Conservation (phyloP, 2,329 filamentous ascomycete genomes). For the Sarocladium strictum region DNA sequence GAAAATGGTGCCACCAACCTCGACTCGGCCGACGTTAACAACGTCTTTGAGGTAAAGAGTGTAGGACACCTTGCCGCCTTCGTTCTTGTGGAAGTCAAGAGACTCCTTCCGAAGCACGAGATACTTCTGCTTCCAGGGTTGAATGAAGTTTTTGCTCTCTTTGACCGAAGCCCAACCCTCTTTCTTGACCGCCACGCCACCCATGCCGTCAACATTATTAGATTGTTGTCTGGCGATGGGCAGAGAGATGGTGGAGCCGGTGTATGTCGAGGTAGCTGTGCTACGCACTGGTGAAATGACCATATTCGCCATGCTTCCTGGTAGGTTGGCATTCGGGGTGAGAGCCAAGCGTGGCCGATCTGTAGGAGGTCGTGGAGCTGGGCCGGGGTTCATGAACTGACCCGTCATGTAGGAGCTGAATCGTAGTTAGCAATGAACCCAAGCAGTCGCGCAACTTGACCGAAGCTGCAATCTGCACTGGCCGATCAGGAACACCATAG, state of each 20-base stretch:
- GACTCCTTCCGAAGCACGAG: conserved; percentile 88
- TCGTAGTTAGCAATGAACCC: background rate
- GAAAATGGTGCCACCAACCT: conserved; percentile 86
- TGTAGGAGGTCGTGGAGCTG: conserved; percentile 82
- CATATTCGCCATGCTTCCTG: conserved; percentile 75
- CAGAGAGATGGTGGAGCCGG: conserved; percentile 66
- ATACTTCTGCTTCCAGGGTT: conserved; percentile 84
- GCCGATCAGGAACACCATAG: too few species aligned
- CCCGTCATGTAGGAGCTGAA: conserved; percentile 41
- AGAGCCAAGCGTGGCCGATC: conserved; percentile 78
- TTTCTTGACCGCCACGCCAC: conserved; percentile 69
- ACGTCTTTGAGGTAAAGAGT: conserved; percentile 83
- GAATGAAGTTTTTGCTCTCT: conserved; percentile 82
- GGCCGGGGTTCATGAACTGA: conserved; percentile 94
- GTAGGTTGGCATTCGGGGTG: conserved; percentile 68
- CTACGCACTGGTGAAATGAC: conserved; percentile 65
- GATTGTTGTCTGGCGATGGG: conserved; percentile 60
- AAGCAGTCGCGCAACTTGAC: background rate
- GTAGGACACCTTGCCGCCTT: conserved; percentile 81
- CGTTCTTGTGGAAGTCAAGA: conserved; percentile 89
- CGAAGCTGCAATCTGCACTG: too few species aligned
- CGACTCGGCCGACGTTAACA: conserved; percentile 82
- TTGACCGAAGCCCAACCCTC: conserved; percentile 82
- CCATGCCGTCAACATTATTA: conserved; percentile 55
- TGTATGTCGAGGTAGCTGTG: conserved; percentile 60